Percentiles rank a stretch among this genome's conserved stretches.
These are phyloP conservation scores for Paragyromitra xinjiangensis DNA, from an alignment of 495 filamentous ascomycete genomes.

Conservation along the genomic window DNA sequence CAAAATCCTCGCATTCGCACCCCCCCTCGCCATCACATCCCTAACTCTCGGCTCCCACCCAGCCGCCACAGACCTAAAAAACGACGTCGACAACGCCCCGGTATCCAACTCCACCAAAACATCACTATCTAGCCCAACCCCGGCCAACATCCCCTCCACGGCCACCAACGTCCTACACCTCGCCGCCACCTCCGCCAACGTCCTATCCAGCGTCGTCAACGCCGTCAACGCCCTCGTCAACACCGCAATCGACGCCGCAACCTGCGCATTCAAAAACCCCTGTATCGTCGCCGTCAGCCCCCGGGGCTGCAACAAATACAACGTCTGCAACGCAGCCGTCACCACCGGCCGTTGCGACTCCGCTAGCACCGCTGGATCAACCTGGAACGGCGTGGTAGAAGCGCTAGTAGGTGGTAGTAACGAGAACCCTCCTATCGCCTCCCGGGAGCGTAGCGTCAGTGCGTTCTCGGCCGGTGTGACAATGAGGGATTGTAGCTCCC, in stretches of 20 bases:
- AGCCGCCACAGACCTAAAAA: slow-evolving; percentile 87
- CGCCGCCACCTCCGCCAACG: slow-evolving; percentile 80
- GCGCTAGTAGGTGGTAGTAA: slow-evolving; percentile 68
- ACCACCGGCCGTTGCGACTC: slow-evolving; percentile 59
- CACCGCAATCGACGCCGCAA: slow-evolving; percentile 76
- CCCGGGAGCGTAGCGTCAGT: slow-evolving; percentile 75
- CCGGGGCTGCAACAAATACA: slow-evolving; percentile 78
- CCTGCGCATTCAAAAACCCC: slow-evolving; percentile 60
- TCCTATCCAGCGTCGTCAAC: slow-evolving; percentile 81
- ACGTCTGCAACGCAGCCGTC: slow-evolving; percentile 74
- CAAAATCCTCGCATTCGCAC: slow-evolving; percentile 81
- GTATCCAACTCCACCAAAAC: slow-evolving; percentile 85
- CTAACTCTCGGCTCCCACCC: slow-evolving; percentile 78
- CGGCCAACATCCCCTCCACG: slow-evolving; percentile 77
- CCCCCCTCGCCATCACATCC: slow-evolving; percentile 82
- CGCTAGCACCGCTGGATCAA: slow-evolving; percentile 75
- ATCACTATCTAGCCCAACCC: slow-evolving; percentile 13
- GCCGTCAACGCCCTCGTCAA: slow-evolving; percentile 77
- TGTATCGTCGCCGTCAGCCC: slow-evolving; percentile 60
- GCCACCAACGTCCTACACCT: slow-evolving; percentile 91
- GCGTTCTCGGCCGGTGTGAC: slow-evolving; percentile 74
- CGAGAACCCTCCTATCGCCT: slow-evolving; percentile 83
- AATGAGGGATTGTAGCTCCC: slow-evolving; percentile 71
- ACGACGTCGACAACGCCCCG: slow-evolving; percentile 83
- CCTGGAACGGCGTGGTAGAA: slow-evolving; percentile 71